phyloP scores from a whole-genome alignment of 495 filamentous ascomycete species.

The Friedmanniomyces simplex region DNA sequence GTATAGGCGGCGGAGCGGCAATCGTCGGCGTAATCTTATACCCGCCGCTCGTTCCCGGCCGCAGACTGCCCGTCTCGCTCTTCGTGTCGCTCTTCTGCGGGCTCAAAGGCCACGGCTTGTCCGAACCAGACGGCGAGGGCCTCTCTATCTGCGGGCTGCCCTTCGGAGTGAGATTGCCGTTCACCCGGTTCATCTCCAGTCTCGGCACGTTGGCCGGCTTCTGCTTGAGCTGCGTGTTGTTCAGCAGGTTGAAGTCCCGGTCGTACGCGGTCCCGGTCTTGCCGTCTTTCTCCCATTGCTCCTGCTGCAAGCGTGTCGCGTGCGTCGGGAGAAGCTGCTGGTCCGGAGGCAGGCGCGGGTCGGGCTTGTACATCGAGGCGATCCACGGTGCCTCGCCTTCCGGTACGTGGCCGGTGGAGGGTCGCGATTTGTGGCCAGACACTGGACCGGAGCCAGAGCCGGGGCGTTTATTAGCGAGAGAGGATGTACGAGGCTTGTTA shows the following conservation, averaged over 20 bases:
- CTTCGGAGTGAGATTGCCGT: neutral
- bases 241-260: conserved; percentile 68
- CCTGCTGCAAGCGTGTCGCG: conserved; percentile 81
- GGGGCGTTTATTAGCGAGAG: conserved; percentile 1
- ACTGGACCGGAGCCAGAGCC: neutral
- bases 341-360: conserved; percentile 86
- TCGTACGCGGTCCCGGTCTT: conserved; percentile 73
- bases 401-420: conserved; percentile 51
- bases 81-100: conserved; percentile 17
- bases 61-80: conserved; percentile 1
- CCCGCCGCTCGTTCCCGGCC: conserved; percentile 25
- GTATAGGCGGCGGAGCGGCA: conserved; percentile 19
- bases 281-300: conserved; percentile 88
- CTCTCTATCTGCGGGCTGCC: neutral
- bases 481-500: conserved; percentile 9
- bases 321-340: conserved; percentile 93
- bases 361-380: conserved; percentile 87
- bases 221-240: conserved; percentile 29
- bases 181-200: neutral
- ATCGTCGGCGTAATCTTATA: conserved; percentile 33
- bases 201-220: conserved; percentile 5
- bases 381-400: conserved; percentile 97
- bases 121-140: neutral
- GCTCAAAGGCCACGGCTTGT: conserved; percentile 22
- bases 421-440: conserved; percentile 34